phyloP scores from a whole-genome alignment of 257 asterid genomes.

The Prunella vulgaris region DNA sequence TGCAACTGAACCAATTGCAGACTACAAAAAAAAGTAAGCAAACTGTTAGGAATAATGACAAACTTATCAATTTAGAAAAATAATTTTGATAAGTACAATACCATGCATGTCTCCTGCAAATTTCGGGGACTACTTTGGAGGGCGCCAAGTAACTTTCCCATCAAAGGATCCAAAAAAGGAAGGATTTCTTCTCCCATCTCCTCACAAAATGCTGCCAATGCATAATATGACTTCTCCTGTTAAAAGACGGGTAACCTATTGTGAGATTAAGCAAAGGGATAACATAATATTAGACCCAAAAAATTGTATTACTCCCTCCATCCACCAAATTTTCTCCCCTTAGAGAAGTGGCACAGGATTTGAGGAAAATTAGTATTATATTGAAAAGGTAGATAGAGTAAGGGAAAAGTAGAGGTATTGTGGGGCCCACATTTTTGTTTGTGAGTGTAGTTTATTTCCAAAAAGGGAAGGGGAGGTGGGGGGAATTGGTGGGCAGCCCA shows the following conservation, averaged over 20 bases:
- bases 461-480: too few species aligned
- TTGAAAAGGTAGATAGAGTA: too few species aligned
- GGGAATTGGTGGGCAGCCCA: too few species aligned
- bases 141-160: slow-evolving; percentile 76
- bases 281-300: neutral
- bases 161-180: slow-evolving; percentile 86
- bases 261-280: slow-evolving; percentile 16
- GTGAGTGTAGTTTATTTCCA: too few species aligned
- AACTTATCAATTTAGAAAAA: slow-evolving; percentile 2
- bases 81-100: slow-evolving; percentile 24
- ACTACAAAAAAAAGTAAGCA: slow-evolving; percentile 48
- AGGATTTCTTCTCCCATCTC: slow-evolving; percentile 97
- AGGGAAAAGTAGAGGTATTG: too few species aligned
- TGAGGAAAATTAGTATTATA: too few species aligned
- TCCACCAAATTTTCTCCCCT: too few species aligned
- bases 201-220: slow-evolving; percentile 99
- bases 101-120: slow-evolving; percentile 99
- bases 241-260: slow-evolving; percentile 11
- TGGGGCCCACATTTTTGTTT: too few species aligned
- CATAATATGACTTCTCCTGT: slow-evolving; percentile 98
- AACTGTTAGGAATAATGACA: slow-evolving; percentile 18
- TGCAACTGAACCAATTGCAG: slow-evolving; percentile 99
- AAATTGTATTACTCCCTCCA: too few species aligned
- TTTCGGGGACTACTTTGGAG: slow-evolving; percentile 82
- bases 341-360: too few species aligned